Evolutionary conservation across 169 alveolate species (phyloP), one percentile per base, ranked within the genome.

Genomic region (Plasmodium coatneyi): DNA sequence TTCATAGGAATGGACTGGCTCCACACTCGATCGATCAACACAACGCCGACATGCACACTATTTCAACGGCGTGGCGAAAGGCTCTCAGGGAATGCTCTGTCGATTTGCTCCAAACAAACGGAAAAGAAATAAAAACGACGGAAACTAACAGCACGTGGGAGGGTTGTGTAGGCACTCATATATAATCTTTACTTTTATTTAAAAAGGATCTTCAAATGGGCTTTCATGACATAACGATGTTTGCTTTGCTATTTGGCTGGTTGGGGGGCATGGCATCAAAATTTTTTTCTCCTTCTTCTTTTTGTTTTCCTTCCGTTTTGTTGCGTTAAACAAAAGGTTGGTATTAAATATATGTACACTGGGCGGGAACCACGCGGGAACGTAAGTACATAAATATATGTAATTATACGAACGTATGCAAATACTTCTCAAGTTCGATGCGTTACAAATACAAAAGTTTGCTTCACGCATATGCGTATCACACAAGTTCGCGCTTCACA

Each of bases 241-340:
- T 66, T 66, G n/a, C 36, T 66, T 19, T 9, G 16, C 39, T 66
- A 3, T 6, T 25, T 66, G 30, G 76, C 36, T 66, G 30, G 76
- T 66, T 66, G 76, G 39, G 76, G 76, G 36, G 76, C 76, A 66
- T 66, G 76, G n/a, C 76, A 66, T 66, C 12, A 66, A n/a, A 66
- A 25, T 22, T 2, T 0, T 60, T 16, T 7, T 66, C 36, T 66
- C 36, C 76, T 66, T 66, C 76, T 66, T 66, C 5, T 25, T 66
- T 5, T 25, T 60, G 25, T 66, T 66, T 66, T 66, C 9, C 76
- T 66, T 66, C 36, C 60, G 60, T 16, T 49, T 49, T 49, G 60
- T 49, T 49, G 60, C 19, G 60, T 22, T 66, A 16, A 66, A 32
- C n/a, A 66, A 19, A 66, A 66, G 36, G 30, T 19, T 22, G 36